These are phyloP conservation scores for Backusella macrospora DNA, from an alignment of 192 early-diverging fungal genomes.

Conservation along the genomic window DNA sequence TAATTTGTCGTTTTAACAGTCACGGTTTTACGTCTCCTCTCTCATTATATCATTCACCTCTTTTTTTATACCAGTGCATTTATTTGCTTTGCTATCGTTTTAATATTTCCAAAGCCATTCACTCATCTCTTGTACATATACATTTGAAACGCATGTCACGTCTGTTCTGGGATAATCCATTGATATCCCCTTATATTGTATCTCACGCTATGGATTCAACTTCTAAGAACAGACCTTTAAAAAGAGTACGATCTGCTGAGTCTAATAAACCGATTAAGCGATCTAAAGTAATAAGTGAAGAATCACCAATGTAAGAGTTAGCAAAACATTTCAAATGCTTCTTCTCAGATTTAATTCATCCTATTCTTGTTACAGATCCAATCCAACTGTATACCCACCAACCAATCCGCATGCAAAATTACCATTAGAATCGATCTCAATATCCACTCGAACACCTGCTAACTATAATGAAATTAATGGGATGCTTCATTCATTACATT, in stretches of 20 bases:
- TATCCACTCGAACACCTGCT: slow-evolving; percentile 10
- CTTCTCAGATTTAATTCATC: not conserved
- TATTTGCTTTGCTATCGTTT: not conserved
- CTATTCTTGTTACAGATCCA: not conserved
- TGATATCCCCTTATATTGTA: not conserved
- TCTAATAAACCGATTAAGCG: not conserved
- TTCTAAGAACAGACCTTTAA: not conserved
- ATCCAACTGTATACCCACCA: not conserved
- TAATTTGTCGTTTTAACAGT: not conserved
- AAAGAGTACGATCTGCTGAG: slow-evolving; percentile 20
- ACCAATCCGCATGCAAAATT: not conserved
- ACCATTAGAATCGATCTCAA: slow-evolving; percentile 8
- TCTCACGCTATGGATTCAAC: slow-evolving; percentile 15
- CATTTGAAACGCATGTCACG: slow-evolving; percentile 17
- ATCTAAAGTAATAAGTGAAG: not conserved
- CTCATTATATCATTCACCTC: not conserved
- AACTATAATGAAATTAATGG: slow-evolving; percentile 31
- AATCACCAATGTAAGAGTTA: slow-evolving; percentile 1
- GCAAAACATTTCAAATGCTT: not conserved
- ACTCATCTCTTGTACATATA: slow-evolving; percentile 10
- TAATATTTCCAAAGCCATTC: not conserved
- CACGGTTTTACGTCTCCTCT: not conserved
- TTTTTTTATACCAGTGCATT: not conserved
- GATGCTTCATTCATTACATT: slow-evolving; percentile 25
- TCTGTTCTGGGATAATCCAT: slow-evolving; percentile 16